Evolutionary conservation across 352 stramenopile genomes (phyloP).

Genomic region (Phytophthora foliorum): DNA sequence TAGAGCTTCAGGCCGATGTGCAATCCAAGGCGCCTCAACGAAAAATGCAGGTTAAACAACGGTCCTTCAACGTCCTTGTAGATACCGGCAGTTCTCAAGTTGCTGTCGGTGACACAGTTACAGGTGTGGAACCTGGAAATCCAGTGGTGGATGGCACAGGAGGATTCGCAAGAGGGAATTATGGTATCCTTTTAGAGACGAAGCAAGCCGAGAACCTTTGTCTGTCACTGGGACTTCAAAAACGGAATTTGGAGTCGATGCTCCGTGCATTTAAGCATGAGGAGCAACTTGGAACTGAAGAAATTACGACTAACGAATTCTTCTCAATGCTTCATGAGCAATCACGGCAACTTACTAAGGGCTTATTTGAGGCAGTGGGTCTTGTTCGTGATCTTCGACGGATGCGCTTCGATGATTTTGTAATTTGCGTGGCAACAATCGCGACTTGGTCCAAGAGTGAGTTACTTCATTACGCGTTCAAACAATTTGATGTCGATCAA

Average conservation of each 20-base stretch:
- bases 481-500: constrained; percentile 69
- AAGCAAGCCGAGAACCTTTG: constrained; percentile 61
- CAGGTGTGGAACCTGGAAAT: neutral
- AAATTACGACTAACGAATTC: constrained; percentile 75
- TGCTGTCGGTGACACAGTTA: neutral
- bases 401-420: constrained; percentile 73
- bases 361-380: constrained; percentile 60
- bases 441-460: constrained; percentile 59
- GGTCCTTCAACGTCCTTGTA: neutral
- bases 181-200: constrained; percentile 60
- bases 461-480: constrained; percentile 74
- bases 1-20: neutral
- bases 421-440: constrained; percentile 64
- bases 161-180: constrained; percentile 54
- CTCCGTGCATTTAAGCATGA: constrained; percentile 50
- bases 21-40: constrained; percentile 1
- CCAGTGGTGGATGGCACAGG: constrained; percentile 5
- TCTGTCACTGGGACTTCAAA: constrained; percentile 53
- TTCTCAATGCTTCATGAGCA: constrained; percentile 64
- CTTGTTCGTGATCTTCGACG: constrained; percentile 36
- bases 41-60: constrained; percentile 28
- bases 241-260: constrained; percentile 50
- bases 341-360: constrained; percentile 61
- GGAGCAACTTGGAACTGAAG: constrained; percentile 52
- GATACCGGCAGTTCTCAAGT: constrained; percentile 20